A percentile compares a stretch with the other conserved stretches of the same genome.
These are phyloP conservation scores for Avicennia marina DNA, from an alignment of 257 asterid genomes.

Conservation along the genomic window DNA sequence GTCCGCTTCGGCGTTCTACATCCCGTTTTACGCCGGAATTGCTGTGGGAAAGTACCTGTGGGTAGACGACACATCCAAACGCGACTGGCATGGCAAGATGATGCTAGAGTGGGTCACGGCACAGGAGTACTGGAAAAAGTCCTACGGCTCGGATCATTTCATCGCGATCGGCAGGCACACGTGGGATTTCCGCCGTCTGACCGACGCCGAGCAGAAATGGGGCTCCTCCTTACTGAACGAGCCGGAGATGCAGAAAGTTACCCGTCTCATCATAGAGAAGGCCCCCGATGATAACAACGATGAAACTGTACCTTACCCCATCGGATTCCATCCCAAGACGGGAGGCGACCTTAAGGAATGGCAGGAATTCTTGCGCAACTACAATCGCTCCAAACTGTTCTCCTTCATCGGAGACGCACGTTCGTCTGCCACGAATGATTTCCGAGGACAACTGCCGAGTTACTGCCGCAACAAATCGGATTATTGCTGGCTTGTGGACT, in stretches of 20 bases:
- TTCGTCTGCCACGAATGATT: slow-evolving; percentile 7
- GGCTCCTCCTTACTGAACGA: slow-evolving; percentile 48
- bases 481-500: slow-evolving; percentile 50
- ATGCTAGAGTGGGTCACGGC: slow-evolving; percentile 43
- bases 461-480: slow-evolving; percentile 36
- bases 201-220: slow-evolving; percentile 41
- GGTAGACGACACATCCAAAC: slow-evolving; percentile 38
- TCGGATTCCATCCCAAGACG: slow-evolving; percentile 39
- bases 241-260: slow-evolving; percentile 46
- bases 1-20: slow-evolving; percentile 49
- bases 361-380: slow-evolving; percentile 24
- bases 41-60: slow-evolving; percentile 52
- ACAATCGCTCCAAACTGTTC: slow-evolving; percentile 26
- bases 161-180: slow-evolving; percentile 48
- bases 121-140: slow-evolving; percentile 27
- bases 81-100: slow-evolving; percentile 36
- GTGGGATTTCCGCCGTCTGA: slow-evolving; percentile 68
- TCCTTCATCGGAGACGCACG: slow-evolving; percentile 45
- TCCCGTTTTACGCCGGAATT: slow-evolving; percentile 66
- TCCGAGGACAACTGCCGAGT: slow-evolving; percentile 41
- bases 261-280: slow-evolving; percentile 41
- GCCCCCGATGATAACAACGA: slow-evolving; percentile 28
- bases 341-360: slow-evolving; percentile 15
- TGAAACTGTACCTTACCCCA: slow-evolving; percentile 41
- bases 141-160: slow-evolving; percentile 60